Base-by-base conservation (phyloP, 2,329 filamentous ascomycete genomes). In the Microcyclospora pomicola region DNA sequence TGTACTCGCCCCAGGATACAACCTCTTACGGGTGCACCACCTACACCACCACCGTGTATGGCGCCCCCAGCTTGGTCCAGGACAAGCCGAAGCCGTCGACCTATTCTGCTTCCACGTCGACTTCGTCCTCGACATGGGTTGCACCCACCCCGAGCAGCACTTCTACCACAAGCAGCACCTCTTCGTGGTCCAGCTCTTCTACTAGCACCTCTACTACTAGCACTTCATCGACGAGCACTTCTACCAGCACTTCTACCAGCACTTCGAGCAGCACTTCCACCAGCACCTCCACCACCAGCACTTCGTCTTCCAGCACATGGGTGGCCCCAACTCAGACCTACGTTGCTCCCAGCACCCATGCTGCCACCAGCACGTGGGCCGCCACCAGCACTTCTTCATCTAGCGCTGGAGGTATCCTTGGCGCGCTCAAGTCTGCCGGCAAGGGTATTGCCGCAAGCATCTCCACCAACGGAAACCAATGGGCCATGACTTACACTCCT, bases 21-120 rank as follows among this genome's bases (percentile, higher is more conserved):
- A n/a, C 46, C 2, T 37, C 42, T 5, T 85, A 80, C 59, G 71
- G 71, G 45, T 88, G 82, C 73, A 80, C 72, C 48, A 85, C 82
- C 59, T 75, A 80, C 67, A 80, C 77, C 63, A 73, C 72, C 59
- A 83, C 78, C 56, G 71, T 73, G 64, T 77, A 73, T 52, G 81
- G 80, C 55, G 67, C 73, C 55, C 62, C 75, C 39, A 80, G 73
- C 15, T 38, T 50, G 13, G 42, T 46, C 6, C 40, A 35, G 16
- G 42, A 36, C 31, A 34, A 39, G 15, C 16, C 41, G 11, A 42
- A 41, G n/a, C 41, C 41, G 27, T 37, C 48, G 13, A 41, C 43
- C 16, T 34, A 42, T 1, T 15, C 38, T 15, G 36, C 37, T 27
- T 31, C 47, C 11, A 33, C 29, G 30, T n/a, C 33, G 28, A 45